Base-by-base conservation (phyloP, 1,139 yeast species). In the Magnusiomyces fungicola region DNA sequence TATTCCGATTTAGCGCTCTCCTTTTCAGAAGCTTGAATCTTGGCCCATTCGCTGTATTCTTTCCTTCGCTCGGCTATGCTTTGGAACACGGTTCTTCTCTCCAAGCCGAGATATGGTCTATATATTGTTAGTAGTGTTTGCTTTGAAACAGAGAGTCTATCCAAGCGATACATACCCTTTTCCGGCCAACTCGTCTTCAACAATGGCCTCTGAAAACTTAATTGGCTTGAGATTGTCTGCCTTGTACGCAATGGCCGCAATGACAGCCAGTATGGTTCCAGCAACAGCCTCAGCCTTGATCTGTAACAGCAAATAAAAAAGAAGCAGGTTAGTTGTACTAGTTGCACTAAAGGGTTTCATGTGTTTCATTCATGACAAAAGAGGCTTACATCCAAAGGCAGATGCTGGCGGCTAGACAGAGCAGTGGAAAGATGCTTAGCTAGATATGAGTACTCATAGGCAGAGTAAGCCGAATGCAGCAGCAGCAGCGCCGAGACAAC, bases 381-480 rank as follows among this genome's bases (percentile, higher is more conserved):
- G 22, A 24, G 23, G 57, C 66, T 37, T 52, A 62, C 66, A 52
- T 62, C 66, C 21, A 60, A 39, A 18, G 66, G 66, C 24, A 62
- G 52, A n/a, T 50, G 54, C 12, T 54, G 52, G 22, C 50, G 48
- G 36, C 50, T 53, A 47, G 55, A 43, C 14, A 50, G 43, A 9
- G 58, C 49, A 14, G 59, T 50, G 18, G 46, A 43, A 19, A 27
- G 16, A 27, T 55, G 58, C 50, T 64, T 63, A 43, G 59, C 50
- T 46, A 60, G 51, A 43, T 57, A 53, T 10, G 64, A 60, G 48
- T 61, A 61, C 52, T 67, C 70, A 47, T 63, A 62, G n/a, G 67
- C 63, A 18, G 70, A 67, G 49, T 65, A 67, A 3, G 65, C 64
- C 12, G 64, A 53, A 51, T 67, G 70, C 19, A 59, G 38, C 32